Conservation (phyloP, 768 basidiomycete genomes). For the Dentipellis sp. region DNA sequence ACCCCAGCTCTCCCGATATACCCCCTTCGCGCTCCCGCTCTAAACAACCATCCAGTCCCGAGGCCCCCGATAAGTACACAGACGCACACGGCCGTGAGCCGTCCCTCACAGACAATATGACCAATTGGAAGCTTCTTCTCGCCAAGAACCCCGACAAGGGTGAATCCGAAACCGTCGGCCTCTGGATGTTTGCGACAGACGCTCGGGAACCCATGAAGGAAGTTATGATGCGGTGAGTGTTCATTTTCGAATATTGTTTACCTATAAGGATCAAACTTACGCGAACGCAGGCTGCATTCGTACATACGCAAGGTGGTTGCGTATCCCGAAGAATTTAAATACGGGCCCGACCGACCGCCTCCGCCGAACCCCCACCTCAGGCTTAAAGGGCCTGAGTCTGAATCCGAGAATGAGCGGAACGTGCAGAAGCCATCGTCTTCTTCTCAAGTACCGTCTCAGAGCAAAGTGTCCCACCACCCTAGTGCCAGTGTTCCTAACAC, state of each 20-base stretch:
- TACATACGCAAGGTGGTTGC: slow-evolving; percentile 57
- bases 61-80: slow-evolving; percentile 15
- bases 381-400: slow-evolving; percentile 4
- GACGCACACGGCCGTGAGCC: slow-evolving; percentile 10
- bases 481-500: not conserved
- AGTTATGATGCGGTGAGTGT: slow-evolving; percentile 54
- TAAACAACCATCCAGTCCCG: slow-evolving; percentile 9
- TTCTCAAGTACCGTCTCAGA: not conserved
- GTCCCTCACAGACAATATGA: slow-evolving; percentile 28
- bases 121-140: slow-evolving; percentile 31
- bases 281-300: slow-evolving; percentile 41
- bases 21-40: too few species aligned
- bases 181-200: slow-evolving; percentile 70
- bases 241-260: not conserved
- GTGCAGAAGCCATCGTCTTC: not conserved
- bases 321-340: slow-evolving; percentile 66
- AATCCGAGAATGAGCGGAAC: not conserved
- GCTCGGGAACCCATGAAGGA: slow-evolving; percentile 64
- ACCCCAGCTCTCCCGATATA: not conserved
- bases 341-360: slow-evolving; percentile 58
- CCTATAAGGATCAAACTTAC: not conserved
- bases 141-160: slow-evolving; percentile 44
- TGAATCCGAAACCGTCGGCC: slow-evolving; percentile 46
- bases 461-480: not conserved
- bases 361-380: slow-evolving; percentile 38